Base-by-base conservation (phyloP, 495 filamentous ascomycete species). In the Cercophora newfieldiana region DNA sequence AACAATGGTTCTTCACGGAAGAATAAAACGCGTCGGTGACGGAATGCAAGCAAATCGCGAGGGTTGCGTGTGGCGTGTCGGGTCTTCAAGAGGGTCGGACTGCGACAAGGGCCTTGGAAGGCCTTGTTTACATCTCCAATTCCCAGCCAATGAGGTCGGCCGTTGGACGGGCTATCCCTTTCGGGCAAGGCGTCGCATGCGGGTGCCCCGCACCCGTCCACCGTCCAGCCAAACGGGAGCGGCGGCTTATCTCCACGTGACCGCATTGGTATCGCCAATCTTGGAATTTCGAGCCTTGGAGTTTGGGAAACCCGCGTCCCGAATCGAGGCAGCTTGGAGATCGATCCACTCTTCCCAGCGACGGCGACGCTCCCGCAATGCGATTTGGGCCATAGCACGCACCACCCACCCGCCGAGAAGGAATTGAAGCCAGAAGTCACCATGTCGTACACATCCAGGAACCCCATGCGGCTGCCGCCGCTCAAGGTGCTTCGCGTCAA, bases 401-500 rank as follows among this genome's bases (percentile, higher is more conserved):
- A 44, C 37, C 37, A 18, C 56, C 29, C 25, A 50, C n/a, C 58
- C 25, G 0, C 28, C 50, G 18, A 24, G 51, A 21, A 16, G 51
- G 7, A 29, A 26, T 18, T 22, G 58, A 30, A 44, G n/a, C 3
- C 10, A 44, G 18, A 5, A 5, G 26, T 26, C 19, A 56, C 16
- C 1, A 75, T 74, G 74, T 8, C 64, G 28, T n/a, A n/a, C n/a
- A n/a, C n/a, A n/a, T 24, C 24, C 51, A 76, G 76, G 64, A 79
- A 78, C 64, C 87, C 89, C 21, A 90, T 94, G 66, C 92, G 91
- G 61, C 87, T 99, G 30, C 93, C 96, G 70, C 94, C 95, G 22
- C 87, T 99, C 60, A 87, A 87, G 64, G 86, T 88, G 68, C 87
- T 99, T 53, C 91, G 92, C 69, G 89, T 99, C 58, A 89, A 90